phyloP scores from a whole-genome alignment of 2,329 filamentous ascomycete species.

The Stagonosporopsis cucurbitacearum region DNA sequence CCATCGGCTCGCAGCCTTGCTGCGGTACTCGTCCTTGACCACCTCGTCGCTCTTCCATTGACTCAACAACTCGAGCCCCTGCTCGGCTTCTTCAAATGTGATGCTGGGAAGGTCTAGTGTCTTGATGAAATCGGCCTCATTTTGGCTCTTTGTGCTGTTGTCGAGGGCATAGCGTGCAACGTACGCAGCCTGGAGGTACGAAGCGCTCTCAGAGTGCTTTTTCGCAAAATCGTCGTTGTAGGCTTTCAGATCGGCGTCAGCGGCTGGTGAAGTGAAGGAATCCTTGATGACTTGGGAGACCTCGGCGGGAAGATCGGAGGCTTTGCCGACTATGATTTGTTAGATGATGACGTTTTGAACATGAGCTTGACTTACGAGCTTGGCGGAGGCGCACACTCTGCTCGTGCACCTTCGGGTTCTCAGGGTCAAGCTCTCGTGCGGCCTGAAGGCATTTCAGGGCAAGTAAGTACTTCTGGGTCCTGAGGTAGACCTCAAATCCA shows the following conservation, averaged over 20 bases:
- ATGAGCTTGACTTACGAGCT: slow-evolving; percentile 49
- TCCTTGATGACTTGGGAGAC: slow-evolving; percentile 72
- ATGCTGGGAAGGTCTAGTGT: slow-evolving; percentile 60
- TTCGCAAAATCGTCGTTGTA: slow-evolving; percentile 71
- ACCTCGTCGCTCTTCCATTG: slow-evolving; percentile 59
- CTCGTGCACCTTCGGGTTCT: slow-evolving; percentile 76
- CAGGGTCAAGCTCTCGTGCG: slow-evolving; percentile 70
- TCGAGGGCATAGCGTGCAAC: slow-evolving; percentile 66
- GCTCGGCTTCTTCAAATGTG: slow-evolving; percentile 63
- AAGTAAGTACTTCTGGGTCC: slow-evolving; percentile 83
- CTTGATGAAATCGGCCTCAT: slow-evolving; percentile 68
- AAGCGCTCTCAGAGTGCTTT: slow-evolving; percentile 66
- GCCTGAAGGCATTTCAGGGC: slow-evolving; percentile 85
- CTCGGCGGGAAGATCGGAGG: slow-evolving; percentile 65
- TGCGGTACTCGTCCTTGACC: slow-evolving; percentile 58
- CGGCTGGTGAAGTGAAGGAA: slow-evolving; percentile 68
- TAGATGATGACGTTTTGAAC: neutral
- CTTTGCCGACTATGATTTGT: slow-evolving; percentile 33
- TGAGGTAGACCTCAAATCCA: slow-evolving; percentile 88
- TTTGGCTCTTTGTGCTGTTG: slow-evolving; percentile 60
- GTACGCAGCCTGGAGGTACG: slow-evolving; percentile 69
- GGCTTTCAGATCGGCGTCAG: slow-evolving; percentile 63
- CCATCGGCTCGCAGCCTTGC: slow-evolving; percentile 50
- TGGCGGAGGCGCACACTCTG: slow-evolving; percentile 74
- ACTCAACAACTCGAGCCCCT: slow-evolving; percentile 58